phyloP scores from a whole-genome alignment of 345 rosid genomes.

The Citrus unshiu region DNA sequence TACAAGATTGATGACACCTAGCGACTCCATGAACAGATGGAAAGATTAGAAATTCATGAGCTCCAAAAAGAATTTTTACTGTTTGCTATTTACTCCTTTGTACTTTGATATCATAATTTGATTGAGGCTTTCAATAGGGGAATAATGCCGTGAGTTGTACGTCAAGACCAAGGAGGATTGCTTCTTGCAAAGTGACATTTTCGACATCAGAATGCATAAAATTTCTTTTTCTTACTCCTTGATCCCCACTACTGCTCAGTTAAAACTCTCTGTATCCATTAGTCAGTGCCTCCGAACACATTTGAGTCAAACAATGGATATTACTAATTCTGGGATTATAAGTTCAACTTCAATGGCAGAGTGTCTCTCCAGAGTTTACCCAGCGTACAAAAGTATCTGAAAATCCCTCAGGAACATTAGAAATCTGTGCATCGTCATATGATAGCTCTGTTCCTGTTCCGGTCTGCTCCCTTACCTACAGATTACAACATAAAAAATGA shows the following conservation, averaged over 20 bases:
- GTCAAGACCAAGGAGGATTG: not conserved
- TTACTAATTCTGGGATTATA: not conserved
- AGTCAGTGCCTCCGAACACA: not conserved
- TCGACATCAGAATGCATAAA: conserved; percentile 6
- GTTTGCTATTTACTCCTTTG: conserved; percentile 46
- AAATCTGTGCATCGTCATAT: conserved; percentile 21
- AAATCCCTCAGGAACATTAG: conserved; percentile 48
- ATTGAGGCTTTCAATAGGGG: conserved; percentile 9
- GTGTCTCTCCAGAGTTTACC: conserved; percentile 73
- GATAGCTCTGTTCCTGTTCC: conserved; percentile 41
- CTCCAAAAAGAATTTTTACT: conserved; percentile 40
- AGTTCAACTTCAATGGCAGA: conserved; percentile 51
- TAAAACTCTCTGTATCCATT: conserved; percentile 3
- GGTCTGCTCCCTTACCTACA: conserved; percentile 58
- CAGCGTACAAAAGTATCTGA: conserved; percentile 76
- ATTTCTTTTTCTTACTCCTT: not conserved
- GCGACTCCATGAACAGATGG: not conserved
- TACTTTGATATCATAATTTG: conserved; percentile 25
- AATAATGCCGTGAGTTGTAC: conserved; percentile 2
- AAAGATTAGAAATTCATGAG: conserved; percentile 18
- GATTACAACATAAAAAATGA: conserved; percentile 9
- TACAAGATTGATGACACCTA: conserved; percentile 32
- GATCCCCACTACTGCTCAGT: not conserved
- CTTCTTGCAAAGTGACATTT: not conserved
- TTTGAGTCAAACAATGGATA: not conserved